Base-by-base conservation (phyloP, 140 eudicot species). In the Oenanthe javanica region DNA sequence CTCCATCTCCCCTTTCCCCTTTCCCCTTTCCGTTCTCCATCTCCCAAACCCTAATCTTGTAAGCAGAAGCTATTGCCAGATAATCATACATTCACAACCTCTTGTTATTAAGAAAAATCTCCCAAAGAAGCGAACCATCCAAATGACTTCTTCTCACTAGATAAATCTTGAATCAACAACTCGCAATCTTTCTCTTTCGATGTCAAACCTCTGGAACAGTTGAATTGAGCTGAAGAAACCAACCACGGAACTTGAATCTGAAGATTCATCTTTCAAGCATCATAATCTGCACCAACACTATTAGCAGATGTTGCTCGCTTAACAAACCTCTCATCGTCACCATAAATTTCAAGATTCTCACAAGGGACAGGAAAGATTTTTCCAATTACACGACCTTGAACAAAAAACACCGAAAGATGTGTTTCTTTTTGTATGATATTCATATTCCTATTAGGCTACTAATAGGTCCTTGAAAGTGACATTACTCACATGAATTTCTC, bases 391-490 rank as follows among this genome's bases (percentile, higher is more conserved):
- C 86, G 92, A 6, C 92, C 92, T 76, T 86, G 85, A 31, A 88
- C 84, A 45, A 72, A 86, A 89, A 86, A 63, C 92, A 88, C 85
- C 84, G 92, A 78, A 88, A 88, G 61, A 88, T 88, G 14, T 83
- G 86, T 81, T 88, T 88, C 84, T 88, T 88, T 83, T 88, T 88
- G 87, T 88, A 88, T 13, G 92, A 79, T 64, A 88, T 88, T 40
- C 89, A 31, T 31, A 31, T 31, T 31, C 31, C 31, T 31, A 31
- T 31, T 31, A 31, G 31, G 31, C 92, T 12, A 88, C 92, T 18
- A 54, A 49, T 87, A 88, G 79, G 89, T 88, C 88, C 67, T 71
- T 50, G 81, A 88, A 86, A 75, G 87, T 86, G 38, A 88, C 61
- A 55, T 88, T 86, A 25, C 67, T 76, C 51, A 86, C 88, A 25